Percentiles rank a stretch among this genome's conserved stretches.
Conservation (phyloP, 1,284 basidiomycete species). For the Cutaneotrichosporon cyanovorans region DNA sequence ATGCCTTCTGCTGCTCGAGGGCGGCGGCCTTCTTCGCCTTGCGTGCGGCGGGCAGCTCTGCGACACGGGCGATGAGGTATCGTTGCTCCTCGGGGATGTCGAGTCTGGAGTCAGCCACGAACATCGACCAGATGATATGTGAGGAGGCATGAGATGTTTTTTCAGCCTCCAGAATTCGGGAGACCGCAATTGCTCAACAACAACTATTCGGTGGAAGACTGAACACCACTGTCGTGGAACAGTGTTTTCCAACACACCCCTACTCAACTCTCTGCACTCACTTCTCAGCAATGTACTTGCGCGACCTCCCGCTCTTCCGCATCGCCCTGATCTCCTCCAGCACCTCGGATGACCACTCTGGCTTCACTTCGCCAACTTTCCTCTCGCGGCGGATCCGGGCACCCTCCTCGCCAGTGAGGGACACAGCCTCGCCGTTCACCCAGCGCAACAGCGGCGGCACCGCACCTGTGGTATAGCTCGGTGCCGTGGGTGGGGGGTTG, state of each 20-base stretch:
- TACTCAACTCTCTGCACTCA: no score
- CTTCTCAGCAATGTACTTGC: slow-evolving; percentile 30
- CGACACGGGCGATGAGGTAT: slow-evolving; percentile 31
- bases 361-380: background rate
- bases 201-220: no score
- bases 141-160: no score
- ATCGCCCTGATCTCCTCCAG: slow-evolving; percentile 25
- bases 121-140: no score
- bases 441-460: slow-evolving; percentile 35
- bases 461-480: slow-evolving; percentile 34
- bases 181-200: no score
- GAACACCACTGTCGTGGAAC: no score
- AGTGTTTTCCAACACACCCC: no score
- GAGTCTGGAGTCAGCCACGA: slow-evolving; percentile 20
- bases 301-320: slow-evolving; percentile 25
- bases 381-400: slow-evolving; percentile 13
- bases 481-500: slow-evolving; percentile 37
- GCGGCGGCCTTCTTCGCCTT: slow-evolving; percentile 9
- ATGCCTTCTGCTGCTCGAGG: slow-evolving; percentile 20
- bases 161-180: no score
- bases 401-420: slow-evolving; percentile 29
- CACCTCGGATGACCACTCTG: slow-evolving; percentile 22
- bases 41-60: slow-evolving; percentile 24
- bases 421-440: slow-evolving; percentile 26
- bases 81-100: slow-evolving; percentile 21